Base-by-base conservation (phyloP, 345 rosid genomes). In the Noccaea bulbosa region DNA sequence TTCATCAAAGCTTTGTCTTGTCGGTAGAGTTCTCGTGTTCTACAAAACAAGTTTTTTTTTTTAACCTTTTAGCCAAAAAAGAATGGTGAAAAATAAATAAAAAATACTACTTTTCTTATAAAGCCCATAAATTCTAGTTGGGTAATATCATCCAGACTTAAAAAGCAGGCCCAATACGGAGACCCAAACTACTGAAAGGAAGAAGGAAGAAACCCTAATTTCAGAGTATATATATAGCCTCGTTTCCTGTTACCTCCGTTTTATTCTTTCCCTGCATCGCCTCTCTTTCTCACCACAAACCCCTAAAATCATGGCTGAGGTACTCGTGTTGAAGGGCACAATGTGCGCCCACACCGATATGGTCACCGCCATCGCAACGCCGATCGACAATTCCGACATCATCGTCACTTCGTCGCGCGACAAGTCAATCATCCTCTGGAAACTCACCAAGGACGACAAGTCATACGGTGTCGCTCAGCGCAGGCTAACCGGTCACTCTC, bases 401-500 rank as follows among this genome's bases (percentile, higher is more conserved):
- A 86, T 93, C 50, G 98, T 93, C 71, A 68, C 88, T 4, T 76
- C 96, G 33, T 93, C 98, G 3, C 91, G 97, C 33, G 97, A 93
- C 86, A 93, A 90, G 72, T 93, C 98, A 45, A 81, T 93, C 83
- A 85, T 93, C 74, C 83, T 86, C 45, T 93, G 98, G 98, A 76
- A 85, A 37, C 84, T 92, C 11, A 84, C 83, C 62, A 93, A 81
- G 79, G 97, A 90, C 4, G 98, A 87, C 4, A 86, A 86, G 51
- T 77, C 80, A 22, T 87, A 81, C 81, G 68, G 75, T 32, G 96
- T 91, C 0, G 87, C 89, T 7, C 83, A 93, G 20, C 89, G 88
- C 60, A 90, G 97, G 53, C 85, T 93, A 17, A 90, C 93, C 8
- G 98, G 98, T 15, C 98, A 93, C 77, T 90, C 97, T 11, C 96